Evolutionary conservation across 169 alveolate genomes (phyloP), one percentile per base, ranked within the genome.

Genomic region (Cyclospora cayetanensis): DNA sequence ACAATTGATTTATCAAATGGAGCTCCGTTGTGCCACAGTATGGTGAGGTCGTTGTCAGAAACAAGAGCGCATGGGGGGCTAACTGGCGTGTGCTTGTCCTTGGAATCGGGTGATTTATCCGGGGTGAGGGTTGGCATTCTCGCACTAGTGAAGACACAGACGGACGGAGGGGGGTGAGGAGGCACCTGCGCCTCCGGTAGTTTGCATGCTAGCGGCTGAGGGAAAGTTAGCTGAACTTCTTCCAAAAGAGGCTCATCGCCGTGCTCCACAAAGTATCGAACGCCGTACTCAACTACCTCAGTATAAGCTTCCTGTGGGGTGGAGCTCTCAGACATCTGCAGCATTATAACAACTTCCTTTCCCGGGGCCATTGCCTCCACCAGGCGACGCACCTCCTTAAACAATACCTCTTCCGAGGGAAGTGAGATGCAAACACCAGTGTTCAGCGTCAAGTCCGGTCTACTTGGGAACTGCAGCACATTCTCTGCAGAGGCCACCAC

Each of bases 51-150:
- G 20, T 91, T 90, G 31, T 82, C 80, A 22, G 94, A n/a, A 20
- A 70, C 85, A 52, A 91, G 76, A 60, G 53, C 85, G n/a, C 94
- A 91, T 31, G 93, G 93, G 87, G 92, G 72, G 34, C 80, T 4
- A 11, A 31, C 31, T 2, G 18, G 29, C 79, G 77, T 46, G n/a
- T 46, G n/a, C 7, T 15, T 46, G n/a, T 15, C 60, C 60, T 46
- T 46, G 60, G 60, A 15, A 11, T 15, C 15, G 15, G 7, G 7
- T 7, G 60, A 46, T 11, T 7, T 15, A 11, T 46, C 60, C 7
- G 60, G 7, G 15, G 60, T 11, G 15, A 46, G 7, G 37, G n/a
- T 37, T 3, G 84, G 84, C 53, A 72, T 20, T n/a, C 53, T 60
- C 2, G 65, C 65, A 2, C 65, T 52, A 12, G 35, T 42, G 12